phyloP scores from a whole-genome alignment of 106 monocot genomes.

The Alisma plantagoaquatica region DNA sequence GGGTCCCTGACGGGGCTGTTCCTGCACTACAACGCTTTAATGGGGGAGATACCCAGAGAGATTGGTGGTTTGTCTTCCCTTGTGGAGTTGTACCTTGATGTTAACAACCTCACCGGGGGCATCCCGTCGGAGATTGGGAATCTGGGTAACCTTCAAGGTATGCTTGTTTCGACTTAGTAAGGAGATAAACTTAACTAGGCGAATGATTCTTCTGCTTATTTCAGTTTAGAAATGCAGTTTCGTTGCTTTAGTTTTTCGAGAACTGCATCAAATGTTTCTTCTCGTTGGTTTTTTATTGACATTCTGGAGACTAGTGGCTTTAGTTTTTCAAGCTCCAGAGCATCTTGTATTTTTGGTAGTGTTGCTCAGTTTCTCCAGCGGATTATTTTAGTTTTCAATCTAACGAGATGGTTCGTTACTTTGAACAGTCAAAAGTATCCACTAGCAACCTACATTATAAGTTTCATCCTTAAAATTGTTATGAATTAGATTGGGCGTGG shows the following conservation, averaged over 20 bases:
- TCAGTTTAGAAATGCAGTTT: too few species aligned
- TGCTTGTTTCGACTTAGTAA: neutral
- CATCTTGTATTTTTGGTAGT: neutral
- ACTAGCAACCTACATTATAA: too few species aligned
- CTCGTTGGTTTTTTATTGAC: neutral
- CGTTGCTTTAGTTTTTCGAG: too few species aligned
- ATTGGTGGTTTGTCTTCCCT: constrained; percentile 36
- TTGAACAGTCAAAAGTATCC: too few species aligned
- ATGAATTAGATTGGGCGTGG: too few species aligned
- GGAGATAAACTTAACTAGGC: neutral
- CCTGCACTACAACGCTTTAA: too few species aligned
- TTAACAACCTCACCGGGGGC: constrained; percentile 40
- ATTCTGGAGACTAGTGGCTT: neutral
- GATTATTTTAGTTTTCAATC: too few species aligned
- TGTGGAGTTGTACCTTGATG: constrained; percentile 51
- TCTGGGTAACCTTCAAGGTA: constrained; percentile 64
- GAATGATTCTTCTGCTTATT: neutral
- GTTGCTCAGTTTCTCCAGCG: too few species aligned
- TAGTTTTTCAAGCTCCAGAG: neutral
- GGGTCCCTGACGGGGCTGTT: too few species aligned
- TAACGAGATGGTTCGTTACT: too few species aligned
- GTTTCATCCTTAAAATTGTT: too few species aligned
- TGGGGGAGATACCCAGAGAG: constrained; percentile 47
- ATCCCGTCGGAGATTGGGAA: too few species aligned
- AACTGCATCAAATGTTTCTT: neutral